Base-by-base conservation (phyloP, 208 protist species). In the Angomonas desouzai region DNA sequence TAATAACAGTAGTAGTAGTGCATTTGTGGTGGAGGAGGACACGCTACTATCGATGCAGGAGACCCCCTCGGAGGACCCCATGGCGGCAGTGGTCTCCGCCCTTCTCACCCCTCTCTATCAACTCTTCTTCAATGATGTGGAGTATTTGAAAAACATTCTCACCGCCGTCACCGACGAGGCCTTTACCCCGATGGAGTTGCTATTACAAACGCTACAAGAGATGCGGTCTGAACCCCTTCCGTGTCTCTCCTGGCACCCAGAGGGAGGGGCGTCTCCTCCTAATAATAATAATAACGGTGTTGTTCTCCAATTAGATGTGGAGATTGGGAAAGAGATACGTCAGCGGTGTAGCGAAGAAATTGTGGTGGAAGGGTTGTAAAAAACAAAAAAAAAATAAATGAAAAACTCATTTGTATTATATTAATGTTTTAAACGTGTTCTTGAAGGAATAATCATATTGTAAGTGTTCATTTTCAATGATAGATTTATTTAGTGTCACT, bases 161-260 rank as follows among this genome's bases (percentile, higher is more conserved):
- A 74, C 77, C 10, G 88, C 85, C 3, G 88, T 94, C 22, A 91
- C 83, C 33, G 88, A 91, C 32, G 78, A 88, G 33, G 72, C 76
- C 22, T 82, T 87, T 38, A 72, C 78, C 11, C 62, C 49, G 11
- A 65, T 93, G 18, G 77, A 89, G 33, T 40, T 38, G 3, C 61
- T 83, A 7, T 60, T 87, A 48, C 60, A 49, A 6, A 59, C 48
- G 2, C 20, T 93, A 7, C 79, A 63, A 22, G 55, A 62, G 32
- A 36, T 40, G 36, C 36, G 13, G 36, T 13, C 6, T 6, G 36
- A 40, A 6, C 36, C 36, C 13, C 36, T n/a, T n/a, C n/a, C n/a
- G n/a, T n/a, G n/a, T n/a, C n/a, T n/a, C n/a, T n/a, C n/a, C n/a
- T n/a, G n/a, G n/a, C n/a, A n/a, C n/a, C n/a, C n/a, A n/a, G n/a